Percentiles rank a stretch among this genome's conserved stretches.
Conservation (phyloP, 2,329 filamentous ascomycete genomes). For the Phialocephala subalpina region DNA sequence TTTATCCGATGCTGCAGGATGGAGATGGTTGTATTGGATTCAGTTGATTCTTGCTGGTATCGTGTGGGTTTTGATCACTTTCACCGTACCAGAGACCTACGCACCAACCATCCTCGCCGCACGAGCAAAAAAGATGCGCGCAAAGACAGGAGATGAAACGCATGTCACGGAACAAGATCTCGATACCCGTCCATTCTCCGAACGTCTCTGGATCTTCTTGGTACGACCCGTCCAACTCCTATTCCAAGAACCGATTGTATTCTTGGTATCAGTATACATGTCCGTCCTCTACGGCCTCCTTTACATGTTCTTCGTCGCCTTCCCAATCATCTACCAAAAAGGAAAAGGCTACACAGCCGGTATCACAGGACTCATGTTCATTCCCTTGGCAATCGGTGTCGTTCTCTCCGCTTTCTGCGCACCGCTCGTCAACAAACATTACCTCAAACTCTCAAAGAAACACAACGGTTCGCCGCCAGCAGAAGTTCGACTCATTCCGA, state of each 20-base stretch:
- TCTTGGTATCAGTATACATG: conserved; percentile 88
- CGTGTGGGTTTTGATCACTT: conserved; percentile 79
- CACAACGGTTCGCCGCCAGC: conserved; percentile 78
- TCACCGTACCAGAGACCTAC: conserved; percentile 92
- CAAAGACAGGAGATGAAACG: conserved; percentile 69
- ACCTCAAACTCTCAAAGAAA: conserved; percentile 67
- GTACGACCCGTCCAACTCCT: conserved; percentile 86
- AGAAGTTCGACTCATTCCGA: conserved; percentile 81
- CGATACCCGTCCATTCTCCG: conserved; percentile 71
- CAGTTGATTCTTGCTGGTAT: conserved; percentile 78
- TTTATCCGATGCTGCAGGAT: conserved; percentile 72
- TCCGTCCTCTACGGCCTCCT: conserved; percentile 64
- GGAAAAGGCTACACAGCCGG: conserved; percentile 81
- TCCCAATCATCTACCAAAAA: conserved; percentile 71
- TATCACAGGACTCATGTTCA: conserved; percentile 85
- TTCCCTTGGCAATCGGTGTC: conserved; percentile 81
- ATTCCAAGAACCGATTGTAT: conserved; percentile 84
- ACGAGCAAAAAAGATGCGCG: conserved; percentile 76
- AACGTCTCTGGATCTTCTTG: conserved; percentile 78
- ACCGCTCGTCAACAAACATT: conserved; percentile 82
- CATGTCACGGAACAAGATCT: conserved; percentile 85
- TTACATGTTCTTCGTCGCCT: conserved; percentile 58
- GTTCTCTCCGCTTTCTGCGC: conserved; percentile 70
- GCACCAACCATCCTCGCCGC: conserved; percentile 77
- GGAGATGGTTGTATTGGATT: conserved; percentile 90